Conservation (phyloP, 495 filamentous ascomycete species). For the Penicillium longicatenatum region DNA sequence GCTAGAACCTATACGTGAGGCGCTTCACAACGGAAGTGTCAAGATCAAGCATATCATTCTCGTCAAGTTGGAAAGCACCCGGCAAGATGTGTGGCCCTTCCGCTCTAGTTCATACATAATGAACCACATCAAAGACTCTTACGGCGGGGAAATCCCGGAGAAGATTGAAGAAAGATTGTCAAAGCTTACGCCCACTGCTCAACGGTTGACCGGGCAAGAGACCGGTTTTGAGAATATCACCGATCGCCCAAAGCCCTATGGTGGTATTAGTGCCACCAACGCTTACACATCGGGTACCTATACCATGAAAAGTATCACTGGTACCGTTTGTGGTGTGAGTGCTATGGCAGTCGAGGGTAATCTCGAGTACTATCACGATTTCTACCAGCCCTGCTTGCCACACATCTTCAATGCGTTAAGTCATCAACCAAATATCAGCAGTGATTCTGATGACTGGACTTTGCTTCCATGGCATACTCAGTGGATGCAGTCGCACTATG, state of each 20-base stretch:
- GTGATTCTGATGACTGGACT: slow-evolving; percentile 33
- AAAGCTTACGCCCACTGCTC: slow-evolving; percentile 44
- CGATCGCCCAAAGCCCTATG: slow-evolving; percentile 30
- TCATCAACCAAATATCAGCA: slow-evolving; percentile 34
- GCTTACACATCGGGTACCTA: slow-evolving; percentile 47
- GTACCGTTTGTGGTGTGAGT: slow-evolving; percentile 48
- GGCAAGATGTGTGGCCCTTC: slow-evolving; percentile 43
- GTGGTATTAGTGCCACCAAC: slow-evolving; percentile 48
- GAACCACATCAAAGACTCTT: slow-evolving; percentile 40
- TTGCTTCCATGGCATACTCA: slow-evolving; percentile 38
- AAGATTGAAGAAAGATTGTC: slow-evolving; percentile 32
- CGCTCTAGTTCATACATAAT: slow-evolving; percentile 28
- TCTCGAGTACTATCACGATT: slow-evolving; percentile 28
- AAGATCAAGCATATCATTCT: slow-evolving; percentile 40
- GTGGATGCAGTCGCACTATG: slow-evolving; percentile 43
- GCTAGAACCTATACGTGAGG: slow-evolving; percentile 24
- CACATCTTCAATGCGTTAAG: slow-evolving; percentile 40
- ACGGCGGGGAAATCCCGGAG: slow-evolving; percentile 31
- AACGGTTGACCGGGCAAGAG: slow-evolving; percentile 43
- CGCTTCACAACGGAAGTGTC: slow-evolving; percentile 22
- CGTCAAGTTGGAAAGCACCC: slow-evolving; percentile 41
- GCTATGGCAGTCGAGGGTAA: slow-evolving; percentile 4
- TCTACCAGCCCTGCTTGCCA: slow-evolving; percentile 47
- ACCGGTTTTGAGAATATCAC: slow-evolving; percentile 35
- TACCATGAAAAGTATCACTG: slow-evolving; percentile 49